Percentiles rank a stretch among this genome's conserved stretches.
phyloP scores from a whole-genome alignment of 768 basidiomycete genomes.

The Tylopilus vinaceipallidus region DNA sequence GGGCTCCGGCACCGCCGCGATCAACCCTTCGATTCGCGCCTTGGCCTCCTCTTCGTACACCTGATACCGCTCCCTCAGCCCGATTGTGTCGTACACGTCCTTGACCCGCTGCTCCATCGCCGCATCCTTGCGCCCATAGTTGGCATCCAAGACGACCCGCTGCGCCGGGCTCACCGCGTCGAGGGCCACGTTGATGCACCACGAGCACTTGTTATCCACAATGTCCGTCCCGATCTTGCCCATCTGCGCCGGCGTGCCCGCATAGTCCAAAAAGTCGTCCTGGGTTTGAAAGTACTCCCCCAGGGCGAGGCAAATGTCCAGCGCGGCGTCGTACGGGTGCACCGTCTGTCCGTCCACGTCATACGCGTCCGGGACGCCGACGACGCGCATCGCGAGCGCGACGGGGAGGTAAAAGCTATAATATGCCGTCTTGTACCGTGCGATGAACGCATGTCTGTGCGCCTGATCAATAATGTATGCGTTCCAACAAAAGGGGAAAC shows the following conservation, averaged over 20 bases:
- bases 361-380: too few species aligned
- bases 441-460: slow-evolving; percentile 88
- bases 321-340: slow-evolving; percentile 69
- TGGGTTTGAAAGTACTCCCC: too few species aligned
- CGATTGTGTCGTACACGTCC: neutral
- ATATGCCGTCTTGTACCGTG: slow-evolving; percentile 95
- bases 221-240: neutral
- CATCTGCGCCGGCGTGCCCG: neutral
- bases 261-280: neutral
- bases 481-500: too few species aligned
- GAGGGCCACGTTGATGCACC: slow-evolving; percentile 3
- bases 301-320: too few species aligned
- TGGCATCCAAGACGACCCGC: neutral
- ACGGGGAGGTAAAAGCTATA: slow-evolving; percentile 98
- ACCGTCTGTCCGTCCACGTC: slow-evolving; percentile 38
- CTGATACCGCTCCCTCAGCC: neutral
- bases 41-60: neutral
- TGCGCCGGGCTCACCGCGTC: neutral
- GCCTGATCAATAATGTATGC: slow-evolving; percentile 59
- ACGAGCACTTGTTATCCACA: neutral
- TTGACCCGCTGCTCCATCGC: neutral
- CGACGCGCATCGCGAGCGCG: too few species aligned
- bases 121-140: neutral
- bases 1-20: neutral
- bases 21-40: neutral